These are phyloP conservation scores for Uronychia setigera DNA, from an alignment of 73 alveolate species.

Conservation along the genomic window DNA sequence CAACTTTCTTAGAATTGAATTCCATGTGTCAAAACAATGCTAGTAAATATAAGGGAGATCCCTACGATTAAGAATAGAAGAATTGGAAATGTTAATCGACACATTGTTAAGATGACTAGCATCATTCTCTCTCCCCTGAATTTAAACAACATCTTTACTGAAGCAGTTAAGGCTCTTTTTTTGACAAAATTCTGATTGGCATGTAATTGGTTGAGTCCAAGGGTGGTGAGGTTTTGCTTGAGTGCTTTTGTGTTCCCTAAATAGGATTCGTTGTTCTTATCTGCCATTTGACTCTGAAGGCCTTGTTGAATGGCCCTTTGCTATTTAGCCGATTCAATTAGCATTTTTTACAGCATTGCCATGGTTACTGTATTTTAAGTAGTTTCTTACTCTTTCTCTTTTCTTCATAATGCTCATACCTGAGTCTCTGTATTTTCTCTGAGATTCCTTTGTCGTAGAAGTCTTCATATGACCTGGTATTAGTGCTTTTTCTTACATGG, in stretches of 20 bases:
- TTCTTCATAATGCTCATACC: slow-evolving; percentile 62
- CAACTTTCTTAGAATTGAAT: neutral
- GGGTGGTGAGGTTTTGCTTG: neutral
- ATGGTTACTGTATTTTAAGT: slow-evolving; percentile 21
- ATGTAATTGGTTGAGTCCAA: neutral
- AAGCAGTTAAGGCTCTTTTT: neutral
- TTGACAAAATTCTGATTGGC: neutral
- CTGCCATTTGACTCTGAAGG: slow-evolving; percentile 2
- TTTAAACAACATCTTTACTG: neutral
- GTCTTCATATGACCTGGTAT: slow-evolving; percentile 17
- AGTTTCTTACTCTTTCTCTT: slow-evolving; percentile 24
- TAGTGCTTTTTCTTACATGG: neutral
- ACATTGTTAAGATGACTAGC: no score
- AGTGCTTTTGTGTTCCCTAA: neutral
- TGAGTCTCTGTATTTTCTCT: slow-evolving; percentile 29
- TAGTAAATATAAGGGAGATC: neutral
- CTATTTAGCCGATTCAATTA: slow-evolving; percentile 5
- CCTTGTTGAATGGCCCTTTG: neutral
- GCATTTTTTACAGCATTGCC: slow-evolving; percentile 17
- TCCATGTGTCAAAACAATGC: neutral
- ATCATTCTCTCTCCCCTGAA: neutral
- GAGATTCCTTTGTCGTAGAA: slow-evolving; percentile 47
- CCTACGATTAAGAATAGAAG: neutral
- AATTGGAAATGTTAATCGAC: neutral
- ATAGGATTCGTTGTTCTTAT: slow-evolving; percentile 8